Percentiles rank a stretch among this genome's conserved stretches.
Evolutionary conservation across 108 stramenopile species (phyloP).

Genomic region (Nitzschia inconspicua): DNA sequence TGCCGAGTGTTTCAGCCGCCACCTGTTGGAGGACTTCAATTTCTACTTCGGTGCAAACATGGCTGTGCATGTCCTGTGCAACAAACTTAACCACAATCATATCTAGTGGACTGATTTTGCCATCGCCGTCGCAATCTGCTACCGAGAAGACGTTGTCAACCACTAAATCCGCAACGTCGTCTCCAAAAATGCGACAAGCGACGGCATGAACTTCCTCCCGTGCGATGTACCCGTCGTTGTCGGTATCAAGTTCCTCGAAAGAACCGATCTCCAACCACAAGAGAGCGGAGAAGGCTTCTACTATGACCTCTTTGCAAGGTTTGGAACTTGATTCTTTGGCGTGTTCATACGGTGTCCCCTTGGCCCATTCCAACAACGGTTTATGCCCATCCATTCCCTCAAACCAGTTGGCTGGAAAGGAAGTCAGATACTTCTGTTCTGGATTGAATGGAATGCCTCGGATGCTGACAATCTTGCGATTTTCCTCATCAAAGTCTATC

Average conservation of each 20-base stretch:
- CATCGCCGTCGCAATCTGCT: slow-evolving; percentile 35
- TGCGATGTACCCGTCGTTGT: slow-evolving; percentile 39
- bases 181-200: slow-evolving; percentile 12
- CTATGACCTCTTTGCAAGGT: slow-evolving; percentile 28
- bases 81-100: slow-evolving; percentile 25
- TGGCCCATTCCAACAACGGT: slow-evolving; percentile 42
- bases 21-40: too few relatives aligned
- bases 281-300: slow-evolving; percentile 31
- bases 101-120: slow-evolving; percentile 30
- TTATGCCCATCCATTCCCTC: slow-evolving; percentile 43
- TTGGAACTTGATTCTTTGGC: not conserved
- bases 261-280: slow-evolving; percentile 42
- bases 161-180: slow-evolving; percentile 23
- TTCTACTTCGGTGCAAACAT: too few relatives aligned
- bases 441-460: slow-evolving; percentile 32
- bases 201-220: slow-evolving; percentile 28
- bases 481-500: slow-evolving; percentile 21
- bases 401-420: slow-evolving; percentile 29
- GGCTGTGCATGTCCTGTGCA: slow-evolving; percentile 28
- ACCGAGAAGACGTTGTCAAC: slow-evolving; percentile 38
- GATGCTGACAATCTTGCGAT: slow-evolving; percentile 17
- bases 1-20: too few relatives aligned
- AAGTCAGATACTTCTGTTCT: slow-evolving; percentile 15
- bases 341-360: not conserved
- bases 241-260: slow-evolving; percentile 37